A percentile compares a stretch with the other conserved stretches of the same genome.
Conservation (phyloP, 2,329 filamentous ascomycete species). For the Paracamarosporium sp. region DNA sequence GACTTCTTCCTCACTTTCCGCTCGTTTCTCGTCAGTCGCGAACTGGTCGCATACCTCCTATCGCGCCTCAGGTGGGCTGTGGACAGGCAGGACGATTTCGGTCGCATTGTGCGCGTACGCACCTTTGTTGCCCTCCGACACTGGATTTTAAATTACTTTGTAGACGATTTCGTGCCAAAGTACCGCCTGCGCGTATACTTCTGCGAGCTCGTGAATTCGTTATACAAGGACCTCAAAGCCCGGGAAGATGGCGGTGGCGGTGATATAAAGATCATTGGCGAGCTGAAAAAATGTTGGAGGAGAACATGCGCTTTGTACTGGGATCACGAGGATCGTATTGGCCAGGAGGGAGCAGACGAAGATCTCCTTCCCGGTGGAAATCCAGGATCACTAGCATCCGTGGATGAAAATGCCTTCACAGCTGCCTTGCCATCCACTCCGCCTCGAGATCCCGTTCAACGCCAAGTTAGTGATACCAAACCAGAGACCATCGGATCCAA, state of each 20-base stretch:
- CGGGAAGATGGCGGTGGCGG: conserved; percentile 62
- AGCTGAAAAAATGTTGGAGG: conserved; percentile 97
- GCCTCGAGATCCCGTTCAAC: conserved; percentile 25
- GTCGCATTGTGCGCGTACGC: conserved; percentile 91
- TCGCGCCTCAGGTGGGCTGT: conserved; percentile 88
- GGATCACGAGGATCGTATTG: conserved; percentile 74
- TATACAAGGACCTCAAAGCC: conserved; percentile 60
- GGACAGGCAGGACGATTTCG: conserved; percentile 78
- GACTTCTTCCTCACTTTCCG: conserved; percentile 98
- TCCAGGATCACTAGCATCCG: conserved; percentile 49
- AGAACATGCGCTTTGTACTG: conserved; percentile 89
- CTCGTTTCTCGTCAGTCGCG: conserved; percentile 77
- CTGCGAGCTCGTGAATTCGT: conserved; percentile 77
- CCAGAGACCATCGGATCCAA: conserved; percentile 43
- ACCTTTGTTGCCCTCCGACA: conserved; percentile 95
- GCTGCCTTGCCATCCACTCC: conserved; percentile 29
- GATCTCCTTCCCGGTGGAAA: conserved; percentile 80
- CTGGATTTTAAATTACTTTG: conserved; percentile 98
- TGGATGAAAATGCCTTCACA: conserved; percentile 25
- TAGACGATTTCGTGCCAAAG: conserved; percentile 87
- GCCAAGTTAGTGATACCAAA: conserved; percentile 28
- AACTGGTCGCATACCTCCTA: conserved; percentile 83
- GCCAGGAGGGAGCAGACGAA: conserved; percentile 64
- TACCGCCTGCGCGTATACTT: conserved; percentile 77
- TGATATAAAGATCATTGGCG: conserved; percentile 85